Evolutionary conservation across 2,329 filamentous ascomycete species (phyloP).

Genomic region (Aspergillus floridensis): DNA sequence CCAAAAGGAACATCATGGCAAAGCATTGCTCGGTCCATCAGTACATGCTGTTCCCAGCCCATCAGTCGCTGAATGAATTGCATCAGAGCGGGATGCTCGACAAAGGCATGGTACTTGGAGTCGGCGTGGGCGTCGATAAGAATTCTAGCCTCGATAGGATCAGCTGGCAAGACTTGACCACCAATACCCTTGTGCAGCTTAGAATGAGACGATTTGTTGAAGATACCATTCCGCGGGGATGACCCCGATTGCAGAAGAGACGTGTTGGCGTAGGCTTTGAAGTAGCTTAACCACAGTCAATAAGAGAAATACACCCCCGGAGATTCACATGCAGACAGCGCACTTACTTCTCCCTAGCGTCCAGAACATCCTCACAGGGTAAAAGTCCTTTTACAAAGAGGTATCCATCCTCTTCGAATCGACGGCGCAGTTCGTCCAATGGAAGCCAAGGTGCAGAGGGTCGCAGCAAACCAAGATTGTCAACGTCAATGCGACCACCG

Average conservation of each 20-base stretch:
- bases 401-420: constrained; percentile 42
- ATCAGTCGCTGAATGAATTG: constrained; percentile 38
- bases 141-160: constrained; percentile 24
- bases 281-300: constrained; percentile 29
- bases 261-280: constrained; percentile 38
- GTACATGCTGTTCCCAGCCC: constrained; percentile 36
- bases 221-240: constrained; percentile 42
- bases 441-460: constrained; percentile 23
- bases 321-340: neutral
- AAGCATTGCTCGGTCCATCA: constrained; percentile 37
- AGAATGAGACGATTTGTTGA: constrained; percentile 36
- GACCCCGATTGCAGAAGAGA: constrained; percentile 41
- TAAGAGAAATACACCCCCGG: too few species aligned
- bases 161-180: constrained; percentile 27
- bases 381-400: constrained; percentile 44
- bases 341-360: constrained; percentile 33
- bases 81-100: constrained; percentile 36
- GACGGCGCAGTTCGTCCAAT: constrained; percentile 38
- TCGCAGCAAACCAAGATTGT: constrained; percentile 8
- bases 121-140: constrained; percentile 35
- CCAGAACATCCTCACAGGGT: constrained; percentile 44
- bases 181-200: constrained; percentile 38
- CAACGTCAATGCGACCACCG: constrained; percentile 10
- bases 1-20: constrained; percentile 41
- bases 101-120: constrained; percentile 33